Evolutionary conservation across 1,284 basidiomycete species (phyloP).

Genomic region (Tilletia indica): DNA sequence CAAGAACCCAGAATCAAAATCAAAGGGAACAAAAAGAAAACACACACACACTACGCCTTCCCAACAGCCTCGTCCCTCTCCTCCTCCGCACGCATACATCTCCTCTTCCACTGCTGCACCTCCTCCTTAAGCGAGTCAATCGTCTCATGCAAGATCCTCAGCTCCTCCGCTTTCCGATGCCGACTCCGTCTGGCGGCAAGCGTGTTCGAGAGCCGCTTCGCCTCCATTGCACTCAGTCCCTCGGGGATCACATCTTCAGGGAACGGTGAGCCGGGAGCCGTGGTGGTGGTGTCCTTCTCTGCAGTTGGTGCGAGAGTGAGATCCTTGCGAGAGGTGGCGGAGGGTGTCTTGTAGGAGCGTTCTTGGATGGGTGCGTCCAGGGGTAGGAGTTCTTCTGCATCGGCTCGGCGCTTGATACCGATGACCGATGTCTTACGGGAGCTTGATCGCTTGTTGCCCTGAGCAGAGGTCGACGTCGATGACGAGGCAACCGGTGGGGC

Average conservation of each 20-base stretch:
- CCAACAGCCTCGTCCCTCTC: conserved; percentile 34
- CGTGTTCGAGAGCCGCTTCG: conserved; percentile 55
- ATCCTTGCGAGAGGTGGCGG: conserved; percentile 47
- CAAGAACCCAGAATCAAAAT: neutral
- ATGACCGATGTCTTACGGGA: conserved; percentile 14
- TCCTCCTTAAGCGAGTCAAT: conserved; percentile 44
- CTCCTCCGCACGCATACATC: conserved; percentile 46
- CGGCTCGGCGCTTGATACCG: conserved; percentile 47
- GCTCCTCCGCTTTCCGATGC: conserved; percentile 53
- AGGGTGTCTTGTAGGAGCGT: conserved; percentile 48
- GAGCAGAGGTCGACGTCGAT: no score
- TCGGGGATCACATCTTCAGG: conserved; percentile 26
- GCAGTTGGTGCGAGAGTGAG: neutral
- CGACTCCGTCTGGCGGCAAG: conserved; percentile 51
- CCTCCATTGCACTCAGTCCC: conserved; percentile 44
- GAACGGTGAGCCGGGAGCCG: conserved; percentile 16
- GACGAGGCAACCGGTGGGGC: neutral
- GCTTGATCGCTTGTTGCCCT: conserved; percentile 17
- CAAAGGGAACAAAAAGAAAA: neutral
- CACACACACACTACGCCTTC: neutral
- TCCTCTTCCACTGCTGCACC: conserved; percentile 48
- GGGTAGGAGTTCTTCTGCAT: conserved; percentile 47
- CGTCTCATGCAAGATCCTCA: conserved; percentile 43
- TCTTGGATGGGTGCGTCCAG: conserved; percentile 54
- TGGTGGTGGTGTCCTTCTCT: conserved; percentile 19